Evolutionary conservation across 2,329 filamentous ascomycete genomes (phyloP).

Genomic region (Neonectria coccinea): DNA sequence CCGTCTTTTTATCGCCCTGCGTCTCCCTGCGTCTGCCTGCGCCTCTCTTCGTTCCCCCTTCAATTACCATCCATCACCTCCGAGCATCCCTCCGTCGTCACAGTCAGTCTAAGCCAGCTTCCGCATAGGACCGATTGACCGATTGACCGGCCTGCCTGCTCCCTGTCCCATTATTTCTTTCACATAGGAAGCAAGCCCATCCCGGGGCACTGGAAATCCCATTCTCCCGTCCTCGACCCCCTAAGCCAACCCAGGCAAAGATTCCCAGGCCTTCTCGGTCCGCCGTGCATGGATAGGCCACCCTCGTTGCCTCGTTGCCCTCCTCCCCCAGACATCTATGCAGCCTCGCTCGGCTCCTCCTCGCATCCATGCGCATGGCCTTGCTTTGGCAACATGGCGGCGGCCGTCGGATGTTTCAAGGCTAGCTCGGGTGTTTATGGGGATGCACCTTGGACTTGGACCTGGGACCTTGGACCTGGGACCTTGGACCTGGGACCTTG

Average conservation of each 20-base stretch:
- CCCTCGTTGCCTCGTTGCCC: background rate
- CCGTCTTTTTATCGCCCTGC: background rate
- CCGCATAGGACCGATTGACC: slow-evolving; percentile 25
- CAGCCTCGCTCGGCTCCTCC: slow-evolving; percentile 22
- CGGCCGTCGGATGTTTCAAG: slow-evolving; percentile 24
- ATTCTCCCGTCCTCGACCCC: background rate
- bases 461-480: background rate
- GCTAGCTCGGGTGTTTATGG: slow-evolving; percentile 30
- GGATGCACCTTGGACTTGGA: background rate
- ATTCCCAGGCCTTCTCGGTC: slow-evolving; percentile 4
- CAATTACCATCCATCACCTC: slow-evolving; percentile 6
- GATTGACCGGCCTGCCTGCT: background rate
- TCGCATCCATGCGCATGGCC: background rate
- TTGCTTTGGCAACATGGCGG: background rate
- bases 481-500: background rate
- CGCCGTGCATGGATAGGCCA: slow-evolving; percentile 8
- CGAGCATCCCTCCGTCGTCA: slow-evolving; percentile 12
- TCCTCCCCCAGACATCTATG: background rate
- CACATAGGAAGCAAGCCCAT: slow-evolving; percentile 5
- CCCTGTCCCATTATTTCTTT: background rate
- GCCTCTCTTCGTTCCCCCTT: slow-evolving; percentile 3
- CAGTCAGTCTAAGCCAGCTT: slow-evolving; percentile 4
- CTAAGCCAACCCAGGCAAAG: background rate
- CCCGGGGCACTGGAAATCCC: background rate
- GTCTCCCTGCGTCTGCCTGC: background rate